Evolutionary conservation across 2,329 filamentous ascomycete genomes (phyloP).

Genomic region (Talaromyces sp.): DNA sequence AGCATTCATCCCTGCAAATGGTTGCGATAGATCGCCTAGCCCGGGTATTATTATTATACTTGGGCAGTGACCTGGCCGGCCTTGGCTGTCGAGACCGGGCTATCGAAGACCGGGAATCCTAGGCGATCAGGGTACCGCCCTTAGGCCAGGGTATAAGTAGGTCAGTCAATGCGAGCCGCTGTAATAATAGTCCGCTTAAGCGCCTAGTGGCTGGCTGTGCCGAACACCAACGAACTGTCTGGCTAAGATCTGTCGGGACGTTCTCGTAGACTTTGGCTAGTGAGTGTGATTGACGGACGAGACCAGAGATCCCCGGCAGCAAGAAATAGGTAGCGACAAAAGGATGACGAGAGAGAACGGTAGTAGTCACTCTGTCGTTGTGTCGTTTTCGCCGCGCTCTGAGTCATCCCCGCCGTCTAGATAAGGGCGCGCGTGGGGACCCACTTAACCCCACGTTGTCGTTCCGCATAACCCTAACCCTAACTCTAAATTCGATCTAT

Average conservation of each 20-base stretch:
- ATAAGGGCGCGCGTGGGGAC: not conserved
- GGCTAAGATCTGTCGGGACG: not conserved
- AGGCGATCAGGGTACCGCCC: not conserved
- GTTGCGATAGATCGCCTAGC: not conserved
- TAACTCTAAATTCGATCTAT: not conserved
- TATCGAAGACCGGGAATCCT: too few relatives aligned
- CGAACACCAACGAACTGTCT: not conserved
- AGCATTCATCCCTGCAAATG: not conserved
- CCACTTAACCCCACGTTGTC: not conserved
- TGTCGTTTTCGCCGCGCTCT: not conserved
- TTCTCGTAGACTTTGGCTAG: not conserved
- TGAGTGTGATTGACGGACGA: not conserved
- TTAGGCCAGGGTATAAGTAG: not conserved
- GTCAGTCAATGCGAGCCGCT: not conserved
- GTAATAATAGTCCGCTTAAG: not conserved
- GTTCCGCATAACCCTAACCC: not conserved
- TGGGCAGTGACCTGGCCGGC: too few relatives aligned
- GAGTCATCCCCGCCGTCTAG: not conserved
- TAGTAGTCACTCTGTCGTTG: not conserved
- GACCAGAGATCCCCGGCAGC: not conserved
- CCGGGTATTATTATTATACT: not conserved
- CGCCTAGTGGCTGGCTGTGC: not conserved
- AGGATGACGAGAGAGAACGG: not conserved
- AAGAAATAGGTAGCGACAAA: not conserved
- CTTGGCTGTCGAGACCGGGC: not conserved